phyloP scores from a whole-genome alignment of 2,329 filamentous ascomycete species.

The Blastomyces gilchristii region DNA sequence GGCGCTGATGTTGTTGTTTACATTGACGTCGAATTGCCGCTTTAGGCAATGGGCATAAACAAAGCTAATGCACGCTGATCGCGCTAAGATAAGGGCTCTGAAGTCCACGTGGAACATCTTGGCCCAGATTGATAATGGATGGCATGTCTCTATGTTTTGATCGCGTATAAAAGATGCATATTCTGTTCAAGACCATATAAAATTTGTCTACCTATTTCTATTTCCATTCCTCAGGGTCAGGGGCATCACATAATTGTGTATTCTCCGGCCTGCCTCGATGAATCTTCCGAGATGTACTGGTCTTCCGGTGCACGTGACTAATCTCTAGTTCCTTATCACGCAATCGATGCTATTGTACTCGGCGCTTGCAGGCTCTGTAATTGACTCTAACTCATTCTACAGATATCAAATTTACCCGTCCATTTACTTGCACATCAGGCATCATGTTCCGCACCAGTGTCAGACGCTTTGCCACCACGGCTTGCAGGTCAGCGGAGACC shows the following conservation, averaged over 20 bases:
- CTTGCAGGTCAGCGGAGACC: constrained; percentile 44
- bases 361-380: background rate
- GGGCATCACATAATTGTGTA: background rate
- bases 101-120: constrained; percentile 5
- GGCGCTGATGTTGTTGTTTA: constrained; percentile 3
- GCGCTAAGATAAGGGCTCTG: constrained; percentile 27
- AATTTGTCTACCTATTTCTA: background rate
- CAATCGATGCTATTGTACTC: background rate
- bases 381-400: background rate
- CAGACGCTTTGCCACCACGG: constrained; percentile 56
- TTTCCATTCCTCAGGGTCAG: background rate
- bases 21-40: background rate
- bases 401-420: background rate
- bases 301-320: background rate
- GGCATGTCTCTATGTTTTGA: background rate
- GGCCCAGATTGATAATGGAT: background rate
- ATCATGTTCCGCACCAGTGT: constrained; percentile 61
- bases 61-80: constrained; percentile 13
- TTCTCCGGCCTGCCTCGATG: background rate
- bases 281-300: background rate
- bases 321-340: background rate
- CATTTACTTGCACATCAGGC: constrained; percentile 8
- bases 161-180: background rate
- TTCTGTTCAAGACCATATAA: background rate
- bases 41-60: constrained; percentile 17